A percentile compares a stretch with the other conserved stretches of the same genome.
Conservation (phyloP, 2,329 filamentous ascomycete species). For the Fusarium sp. region DNA sequence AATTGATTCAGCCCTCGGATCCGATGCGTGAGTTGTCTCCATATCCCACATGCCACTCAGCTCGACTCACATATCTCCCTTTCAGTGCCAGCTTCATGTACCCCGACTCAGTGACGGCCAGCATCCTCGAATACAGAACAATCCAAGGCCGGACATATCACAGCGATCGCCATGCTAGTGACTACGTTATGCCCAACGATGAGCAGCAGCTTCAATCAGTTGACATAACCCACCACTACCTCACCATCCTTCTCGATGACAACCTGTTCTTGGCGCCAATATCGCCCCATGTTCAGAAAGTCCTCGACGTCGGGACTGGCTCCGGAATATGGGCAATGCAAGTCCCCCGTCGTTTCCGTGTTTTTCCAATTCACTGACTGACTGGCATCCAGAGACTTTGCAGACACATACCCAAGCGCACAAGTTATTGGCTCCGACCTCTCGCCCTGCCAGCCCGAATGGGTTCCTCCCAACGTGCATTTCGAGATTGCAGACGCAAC, state of each 20-base stretch:
- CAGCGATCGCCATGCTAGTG: conserved; percentile 39
- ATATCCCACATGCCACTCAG: neutral
- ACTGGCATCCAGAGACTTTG: conserved; percentile 34
- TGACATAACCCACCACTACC: conserved; percentile 46
- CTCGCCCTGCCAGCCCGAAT: conserved; percentile 41
- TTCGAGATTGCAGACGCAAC: conserved; percentile 43
- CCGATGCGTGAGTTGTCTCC: conserved; percentile 39
- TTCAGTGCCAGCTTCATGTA: conserved; percentile 39
- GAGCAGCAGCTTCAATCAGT: conserved; percentile 44
- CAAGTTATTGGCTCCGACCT: conserved; percentile 43
- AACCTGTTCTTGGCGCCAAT: conserved; percentile 44
- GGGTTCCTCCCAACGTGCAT: conserved; percentile 42
- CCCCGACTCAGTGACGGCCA: conserved; percentile 40
- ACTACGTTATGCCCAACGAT: conserved; percentile 45
- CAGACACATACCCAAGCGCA: conserved; percentile 31
- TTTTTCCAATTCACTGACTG: neutral
- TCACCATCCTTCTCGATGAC: conserved; percentile 40
- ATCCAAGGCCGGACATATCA: conserved; percentile 45
- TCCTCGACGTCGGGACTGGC: conserved; percentile 46
- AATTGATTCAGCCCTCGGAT: conserved; percentile 41
- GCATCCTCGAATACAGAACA: conserved; percentile 44
- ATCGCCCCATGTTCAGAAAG: conserved; percentile 33
- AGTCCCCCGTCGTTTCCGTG: neutral
- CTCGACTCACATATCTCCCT: conserved; percentile 3
- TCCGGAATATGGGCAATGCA: conserved; percentile 43